These are phyloP conservation scores for Ogataea kodamae DNA, from an alignment of 805 yeast genomes.

Conservation along the genomic window DNA sequence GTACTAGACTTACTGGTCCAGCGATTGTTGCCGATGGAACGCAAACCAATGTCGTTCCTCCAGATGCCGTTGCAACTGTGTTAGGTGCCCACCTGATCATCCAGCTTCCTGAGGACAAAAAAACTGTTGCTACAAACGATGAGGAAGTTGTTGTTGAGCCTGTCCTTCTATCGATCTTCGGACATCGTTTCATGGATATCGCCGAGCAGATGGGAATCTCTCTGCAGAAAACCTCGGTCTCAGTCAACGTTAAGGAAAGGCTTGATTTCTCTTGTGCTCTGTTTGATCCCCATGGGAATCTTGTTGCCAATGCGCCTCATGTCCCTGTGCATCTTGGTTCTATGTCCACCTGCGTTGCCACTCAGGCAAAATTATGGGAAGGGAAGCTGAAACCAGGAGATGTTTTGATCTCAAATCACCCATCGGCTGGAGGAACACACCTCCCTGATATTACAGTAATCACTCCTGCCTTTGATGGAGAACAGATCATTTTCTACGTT, in stretches of 20 bases:
- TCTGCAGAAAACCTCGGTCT: constrained; percentile 72
- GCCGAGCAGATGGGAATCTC: constrained; percentile 89
- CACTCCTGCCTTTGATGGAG: constrained; percentile 77
- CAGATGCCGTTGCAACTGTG: constrained; percentile 53
- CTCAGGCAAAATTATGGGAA: constrained; percentile 63
- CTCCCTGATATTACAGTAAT: constrained; percentile 89
- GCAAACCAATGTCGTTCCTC: constrained; percentile 74
- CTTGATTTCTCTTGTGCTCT: constrained; percentile 83
- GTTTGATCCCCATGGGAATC: constrained; percentile 70
- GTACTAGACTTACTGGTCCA: constrained; percentile 61
- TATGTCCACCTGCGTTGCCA: constrained; percentile 75
- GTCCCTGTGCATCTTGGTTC: constrained; percentile 86
- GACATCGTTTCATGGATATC: constrained; percentile 84
- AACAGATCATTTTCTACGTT: constrained; percentile 70
- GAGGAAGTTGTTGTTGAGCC: constrained; percentile 51
- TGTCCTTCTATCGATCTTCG: constrained; percentile 68
- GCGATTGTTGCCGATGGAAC: constrained; percentile 77
- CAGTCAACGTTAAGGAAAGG: constrained; percentile 80
- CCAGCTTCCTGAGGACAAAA: constrained; percentile 15
- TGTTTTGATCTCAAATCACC: constrained; percentile 75
- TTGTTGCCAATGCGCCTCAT: constrained; percentile 87
- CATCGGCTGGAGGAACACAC: constrained; percentile 83
- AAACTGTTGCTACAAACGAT: constrained; percentile 12
- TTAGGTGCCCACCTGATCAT: constrained; percentile 62
- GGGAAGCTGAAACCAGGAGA: constrained; percentile 68